These are phyloP conservation scores for Colletotrichum siamense DNA, from an alignment of 2,329 filamentous ascomycete species.

Conservation along the genomic window DNA sequence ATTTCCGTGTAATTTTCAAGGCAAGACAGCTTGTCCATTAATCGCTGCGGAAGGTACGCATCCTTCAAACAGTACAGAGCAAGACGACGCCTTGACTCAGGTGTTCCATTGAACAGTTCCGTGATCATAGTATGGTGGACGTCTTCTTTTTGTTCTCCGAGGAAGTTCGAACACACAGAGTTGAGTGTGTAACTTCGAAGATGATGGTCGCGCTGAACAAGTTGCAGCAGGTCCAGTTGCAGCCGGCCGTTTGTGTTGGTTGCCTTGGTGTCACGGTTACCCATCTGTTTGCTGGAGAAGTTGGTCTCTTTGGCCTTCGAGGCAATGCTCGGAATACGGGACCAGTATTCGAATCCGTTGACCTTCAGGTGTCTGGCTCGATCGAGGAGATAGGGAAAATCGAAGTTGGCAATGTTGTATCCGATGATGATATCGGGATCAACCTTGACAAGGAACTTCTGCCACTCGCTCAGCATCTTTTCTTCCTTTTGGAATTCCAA, in stretches of 20 bases:
- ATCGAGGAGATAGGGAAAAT: conserved; percentile 94
- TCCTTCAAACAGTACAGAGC: conserved; percentile 98
- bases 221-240: conserved; percentile 91
- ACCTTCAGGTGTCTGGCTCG: conserved; percentile 86
- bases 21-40: conserved; percentile 98
- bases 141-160: conserved; percentile 98
- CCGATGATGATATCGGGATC: conserved; percentile 98
- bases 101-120: conserved; percentile 94
- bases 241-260: conserved; percentile 95
- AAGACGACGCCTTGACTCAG: conserved; percentile 87
- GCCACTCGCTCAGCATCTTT: conserved; percentile 92
- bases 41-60: conserved; percentile 88
- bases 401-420: conserved; percentile 99
- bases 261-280: conserved; percentile 89
- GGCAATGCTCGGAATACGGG: conserved; percentile 73
- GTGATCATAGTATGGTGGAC: conserved; percentile 99
- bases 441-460: conserved; percentile 85
- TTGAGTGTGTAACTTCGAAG: conserved; percentile 97
- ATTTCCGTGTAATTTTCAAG: conserved; percentile 99
- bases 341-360: conserved; percentile 83
- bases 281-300: conserved; percentile 98
- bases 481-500: conserved; percentile 82
- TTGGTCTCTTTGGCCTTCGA: conserved; percentile 81
- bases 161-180: conserved; percentile 91
- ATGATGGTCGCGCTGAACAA: conserved; percentile 94